These are phyloP conservation scores for Setaria viridis DNA, from an alignment of 202 grass and related monocot genomes.

Conservation along the genomic window DNA sequence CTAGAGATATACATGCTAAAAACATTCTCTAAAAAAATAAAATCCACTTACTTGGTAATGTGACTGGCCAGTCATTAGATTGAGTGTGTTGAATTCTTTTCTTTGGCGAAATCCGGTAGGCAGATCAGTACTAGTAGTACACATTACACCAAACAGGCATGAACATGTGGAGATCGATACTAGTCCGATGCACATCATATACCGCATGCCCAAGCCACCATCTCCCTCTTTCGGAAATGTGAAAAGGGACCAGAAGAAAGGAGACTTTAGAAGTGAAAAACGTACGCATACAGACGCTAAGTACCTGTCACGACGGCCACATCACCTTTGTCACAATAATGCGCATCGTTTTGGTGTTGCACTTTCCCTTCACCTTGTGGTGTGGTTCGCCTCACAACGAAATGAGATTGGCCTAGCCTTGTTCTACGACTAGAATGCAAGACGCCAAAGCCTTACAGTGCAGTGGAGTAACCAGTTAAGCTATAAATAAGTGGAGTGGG, in stretches of 20 bases:
- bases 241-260: background rate
- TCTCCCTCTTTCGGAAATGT: constrained; percentile 11
- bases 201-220: background rate
- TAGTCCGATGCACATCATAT: background rate
- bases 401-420: background rate
- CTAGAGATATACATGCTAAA: too few species aligned
- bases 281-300: background rate
- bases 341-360: too few species aligned
- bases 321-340: too few species aligned
- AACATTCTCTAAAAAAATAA: too few species aligned
- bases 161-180: background rate
- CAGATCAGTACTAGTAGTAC: too few species aligned
- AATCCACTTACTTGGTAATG: too few species aligned
- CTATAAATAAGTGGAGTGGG: constrained; percentile 9
- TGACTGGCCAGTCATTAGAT: too few species aligned
- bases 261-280: background rate
- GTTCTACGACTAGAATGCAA: background rate
- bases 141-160: too few species aligned
- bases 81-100: too few species aligned
- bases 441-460: background rate
- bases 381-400: background rate
- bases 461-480: background rate
- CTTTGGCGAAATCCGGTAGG: too few species aligned
- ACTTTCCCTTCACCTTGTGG: too few species aligned
- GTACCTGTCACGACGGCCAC: too few species aligned